Evolutionary conservation across 1,139 yeast genomes (phyloP).

Genomic region (Protomyces macrosporus): DNA sequence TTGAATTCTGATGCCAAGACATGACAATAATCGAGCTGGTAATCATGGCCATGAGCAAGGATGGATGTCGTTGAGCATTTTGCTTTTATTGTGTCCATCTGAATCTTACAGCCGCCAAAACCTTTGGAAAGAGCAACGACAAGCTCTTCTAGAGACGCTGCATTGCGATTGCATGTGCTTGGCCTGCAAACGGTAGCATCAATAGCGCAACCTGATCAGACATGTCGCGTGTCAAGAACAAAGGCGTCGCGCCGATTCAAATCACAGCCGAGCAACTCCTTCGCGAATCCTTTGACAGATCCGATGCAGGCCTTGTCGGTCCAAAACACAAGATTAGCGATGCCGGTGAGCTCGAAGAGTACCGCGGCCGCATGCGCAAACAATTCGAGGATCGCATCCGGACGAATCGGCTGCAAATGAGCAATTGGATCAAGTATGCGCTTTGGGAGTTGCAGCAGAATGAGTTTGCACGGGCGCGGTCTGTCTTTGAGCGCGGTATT

Average conservation of each 20-base stretch:
- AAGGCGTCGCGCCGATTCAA: constrained; percentile 48
- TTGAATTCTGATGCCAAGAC: no score
- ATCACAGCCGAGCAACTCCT: constrained; percentile 55
- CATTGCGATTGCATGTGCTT: no score
- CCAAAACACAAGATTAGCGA: constrained; percentile 44
- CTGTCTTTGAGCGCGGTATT: constrained; percentile 81
- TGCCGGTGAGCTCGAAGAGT: constrained; percentile 49
- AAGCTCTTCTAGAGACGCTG: no score
- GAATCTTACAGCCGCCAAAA: no score
- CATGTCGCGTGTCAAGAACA: constrained; percentile 40
- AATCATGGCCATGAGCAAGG: no score
- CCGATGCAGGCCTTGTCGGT: constrained; percentile 43
- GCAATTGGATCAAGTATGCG: constrained; percentile 92
- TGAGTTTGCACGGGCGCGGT: constrained; percentile 71
- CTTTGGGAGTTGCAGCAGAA: constrained; percentile 77
- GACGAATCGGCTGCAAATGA: constrained; percentile 69
- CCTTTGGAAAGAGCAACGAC: no score
- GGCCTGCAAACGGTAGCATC: no score
- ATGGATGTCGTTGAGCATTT: no score
- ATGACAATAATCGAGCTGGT: no score
- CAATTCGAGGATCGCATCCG: constrained; percentile 84
- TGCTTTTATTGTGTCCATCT: no score
- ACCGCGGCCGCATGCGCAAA: constrained; percentile 66
- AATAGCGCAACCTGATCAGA: neutral
- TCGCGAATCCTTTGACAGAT: constrained; percentile 51